Evolutionary conservation across 108 stramenopile genomes (phyloP), one percentile per base, ranked within the genome.

Genomic region (Skeletonema marinoi): DNA sequence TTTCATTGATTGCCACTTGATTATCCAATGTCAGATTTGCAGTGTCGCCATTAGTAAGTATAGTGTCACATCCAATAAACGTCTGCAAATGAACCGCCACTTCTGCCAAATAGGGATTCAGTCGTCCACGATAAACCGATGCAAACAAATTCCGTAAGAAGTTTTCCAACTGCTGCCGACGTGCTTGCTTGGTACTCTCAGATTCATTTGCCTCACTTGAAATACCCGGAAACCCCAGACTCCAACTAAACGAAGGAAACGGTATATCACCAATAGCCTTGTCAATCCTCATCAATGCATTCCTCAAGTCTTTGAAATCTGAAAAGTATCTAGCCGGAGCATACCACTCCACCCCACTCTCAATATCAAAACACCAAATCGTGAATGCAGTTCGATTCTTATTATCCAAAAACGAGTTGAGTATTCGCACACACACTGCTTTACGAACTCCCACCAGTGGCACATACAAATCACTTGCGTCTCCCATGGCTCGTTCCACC

Each of bases 341-440:
- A 75, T 91, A 96, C 92, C 92, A 96, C 66, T 96, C 95, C 39
- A 70, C 66, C 9, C 86, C 89, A 36, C 86, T 81, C 70, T 96
- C 95, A 2, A 88, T 80, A 67, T 96, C 95, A 71, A 85, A 91
- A 10, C 89, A 89, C 90, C 91, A 93, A 44, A 96, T 93, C 14
- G 92, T 91, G 61, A 89, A 96, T 21, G 92, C 95, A 12, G 82
- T 83, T 12, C 85, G 80, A 59, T 78, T 84, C 36, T 54, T 54
- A 16, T 70, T 82, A 60, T 96, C 92, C 33, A 87, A 42, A 77
- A 91, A 92, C 30, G 73, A 77, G 71, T 93, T 90, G 32, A 96
- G 74, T 32, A 96, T 91, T 6, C 91, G 85, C 16, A 90, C 87
- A 78, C 88, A 88, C 14, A 96, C 59, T 9, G 90, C 88, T 64